phyloP scores from a whole-genome alignment of 305 asterid species.

The Fraxinus floribunda region DNA sequence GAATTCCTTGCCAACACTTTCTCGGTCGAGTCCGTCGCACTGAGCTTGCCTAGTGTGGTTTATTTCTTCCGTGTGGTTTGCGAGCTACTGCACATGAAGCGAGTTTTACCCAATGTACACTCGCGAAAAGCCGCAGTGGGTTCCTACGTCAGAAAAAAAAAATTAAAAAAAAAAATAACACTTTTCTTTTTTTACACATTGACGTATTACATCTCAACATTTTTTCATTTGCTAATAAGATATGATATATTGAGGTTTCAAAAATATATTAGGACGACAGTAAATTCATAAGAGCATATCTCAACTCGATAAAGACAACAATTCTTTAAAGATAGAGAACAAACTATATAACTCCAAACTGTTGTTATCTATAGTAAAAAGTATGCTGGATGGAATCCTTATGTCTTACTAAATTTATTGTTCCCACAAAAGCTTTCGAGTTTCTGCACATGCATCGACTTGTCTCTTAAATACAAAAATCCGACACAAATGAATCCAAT shows the following conservation, averaged over 20 bases:
- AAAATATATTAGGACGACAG: background rate
- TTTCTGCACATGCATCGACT: background rate
- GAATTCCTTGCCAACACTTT: too few relatives aligned
- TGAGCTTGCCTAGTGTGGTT: too few relatives aligned
- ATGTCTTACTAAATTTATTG: background rate
- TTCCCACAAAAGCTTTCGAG: background rate
- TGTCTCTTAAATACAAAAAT: background rate
- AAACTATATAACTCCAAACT: background rate
- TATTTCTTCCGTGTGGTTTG: too few relatives aligned
- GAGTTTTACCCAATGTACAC: too few relatives aligned
- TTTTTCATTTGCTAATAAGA: background rate
- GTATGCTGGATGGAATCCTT: background rate
- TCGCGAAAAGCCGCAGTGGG: too few relatives aligned
- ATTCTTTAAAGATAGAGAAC: background rate
- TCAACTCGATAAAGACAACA: background rate
- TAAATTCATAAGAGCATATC: too few relatives aligned
- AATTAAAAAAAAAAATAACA: too few relatives aligned
- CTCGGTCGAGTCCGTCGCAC: too few relatives aligned
- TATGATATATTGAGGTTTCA: background rate
- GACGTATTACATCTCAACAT: background rate
- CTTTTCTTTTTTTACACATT: too few relatives aligned
- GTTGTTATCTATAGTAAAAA: background rate
- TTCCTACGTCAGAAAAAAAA: too few relatives aligned
- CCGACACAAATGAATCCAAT: background rate
- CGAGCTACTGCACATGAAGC: too few relatives aligned